Base-by-base conservation (phyloP, 768 basidiomycete genomes). In the Pholiota molesta region DNA sequence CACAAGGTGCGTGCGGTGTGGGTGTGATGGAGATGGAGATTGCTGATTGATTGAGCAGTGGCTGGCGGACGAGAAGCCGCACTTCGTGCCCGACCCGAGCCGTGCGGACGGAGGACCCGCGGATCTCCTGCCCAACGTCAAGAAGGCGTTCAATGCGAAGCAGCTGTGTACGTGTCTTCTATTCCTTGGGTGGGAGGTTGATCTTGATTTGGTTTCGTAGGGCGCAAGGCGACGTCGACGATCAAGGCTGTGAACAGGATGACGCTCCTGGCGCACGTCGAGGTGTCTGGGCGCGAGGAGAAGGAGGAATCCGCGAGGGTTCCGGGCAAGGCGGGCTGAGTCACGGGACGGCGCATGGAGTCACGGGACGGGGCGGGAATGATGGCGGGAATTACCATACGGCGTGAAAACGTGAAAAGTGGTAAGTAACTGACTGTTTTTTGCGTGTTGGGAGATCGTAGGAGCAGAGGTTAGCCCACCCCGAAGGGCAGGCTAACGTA, bases 241-340 rank as follows among this genome's bases (percentile, higher is more conserved):
- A 93, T 97, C 81, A 89, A 89, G 72, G 94, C 95, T 13, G 83
- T 94, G 74, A 88, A 87, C 67, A 82, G 94, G 61, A 89, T 97
- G 89, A 81, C 89, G 17, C 77, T 81, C 35, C 78, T 90, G 35
- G 84, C 81, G 1, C 69, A 73, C 14, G 70, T 78, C 49, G 74
- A 82, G 47, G 72, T 78, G 28, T 69, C 76, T 2, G 79, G 78
- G 44, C 81, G 82, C 51, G 82, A 81, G 49, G 82, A 89, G 47
- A 95, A 95, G 76, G 85, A 87, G 68, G 94, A 95, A 72, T 92
- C 92, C 4, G 93, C 89, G 69, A 84, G 68, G 69, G 78, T 79
- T 35, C 35, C 35, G 35, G n/a, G n/a, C n/a, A n/a, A n/a, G n/a
- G n/a, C n/a, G n/a, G n/a, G n/a, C n/a, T n/a, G n/a, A n/a, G n/a